Base-by-base conservation (phyloP, 2,329 filamentous ascomycete species). In the Calonectria pteridis region DNA sequence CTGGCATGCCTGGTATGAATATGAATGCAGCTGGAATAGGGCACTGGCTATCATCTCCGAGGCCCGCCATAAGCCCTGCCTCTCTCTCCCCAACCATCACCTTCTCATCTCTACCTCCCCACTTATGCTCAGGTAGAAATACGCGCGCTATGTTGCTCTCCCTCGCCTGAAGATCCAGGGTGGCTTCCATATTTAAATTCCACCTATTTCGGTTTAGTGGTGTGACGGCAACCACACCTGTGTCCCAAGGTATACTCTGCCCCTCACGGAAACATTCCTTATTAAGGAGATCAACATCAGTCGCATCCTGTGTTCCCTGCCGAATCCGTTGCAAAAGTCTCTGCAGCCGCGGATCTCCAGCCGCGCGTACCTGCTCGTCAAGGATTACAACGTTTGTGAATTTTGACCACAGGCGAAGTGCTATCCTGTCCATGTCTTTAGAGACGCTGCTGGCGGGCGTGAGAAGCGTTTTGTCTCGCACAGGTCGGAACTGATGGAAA, bases 371-470 rank as follows among this genome's bases (percentile, higher is more conserved):
- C 18, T 68, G 28, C n/a, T 75, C 55, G 33, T 37, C 26, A 2
- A 69, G 37, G n/a, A 69, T 49, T n/a, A 68, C 35, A n/a, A 68
- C 26, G 6, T 28, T 58, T 10, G 18, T 68, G 29, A 68, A 68
- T 20, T 58, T 49, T 9, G 3, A 46, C 37, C 20, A 68, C 6
- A 68, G 37, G 6, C 16, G n/a, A 37, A 46, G n/a, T n/a, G 51
- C 37, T 49, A 10, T 33, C 26, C 26, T 23, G 23, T 18, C 1
- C 20, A 20, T 2, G 28, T 16, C 4, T 20, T n/a, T n/a, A n/a
- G n/a, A n/a, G n/a, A n/a, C n/a, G n/a, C n/a, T 28, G 20, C 26
- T 33, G 16, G 16, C 26, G 11, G n/a, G n/a, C 1, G 20, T 14
- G 3, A 67, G 6, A 18, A 67, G n/a, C 6, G 26, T 58, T 29